Conservation (phyloP, 805 yeast genomes). For the Teunomyces gatunensis region DNA sequence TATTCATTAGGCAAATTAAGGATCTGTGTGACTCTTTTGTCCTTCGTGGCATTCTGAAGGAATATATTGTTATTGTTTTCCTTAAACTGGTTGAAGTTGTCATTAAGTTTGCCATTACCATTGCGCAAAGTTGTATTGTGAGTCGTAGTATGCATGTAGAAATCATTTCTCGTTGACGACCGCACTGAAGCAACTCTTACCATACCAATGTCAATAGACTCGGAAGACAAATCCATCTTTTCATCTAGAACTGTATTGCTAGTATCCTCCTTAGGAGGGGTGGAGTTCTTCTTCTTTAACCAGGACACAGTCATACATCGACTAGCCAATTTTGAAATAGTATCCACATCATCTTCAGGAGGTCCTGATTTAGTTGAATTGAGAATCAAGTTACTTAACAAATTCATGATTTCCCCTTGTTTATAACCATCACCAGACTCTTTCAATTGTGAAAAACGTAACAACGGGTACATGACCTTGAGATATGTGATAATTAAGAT, state of each 20-base stretch:
- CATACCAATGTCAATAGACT: constrained; percentile 23
- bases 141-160: constrained; percentile 30
- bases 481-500: constrained; percentile 47
- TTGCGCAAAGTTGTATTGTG: constrained; percentile 19
- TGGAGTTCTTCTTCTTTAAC: constrained; percentile 13
- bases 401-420: constrained; percentile 47
- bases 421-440: constrained; percentile 55
- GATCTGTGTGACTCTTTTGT: constrained; percentile 13
- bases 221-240: constrained; percentile 12
- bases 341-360: constrained; percentile 13
- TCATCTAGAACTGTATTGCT: neutral
- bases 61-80: constrained; percentile 33
- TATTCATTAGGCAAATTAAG: constrained; percentile 35
- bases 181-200: constrained; percentile 36
- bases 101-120: neutral
- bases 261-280: neutral
- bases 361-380: constrained; percentile 10
- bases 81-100: constrained; percentile 5
- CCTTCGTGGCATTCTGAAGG: constrained; percentile 7
- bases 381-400: constrained; percentile 48
- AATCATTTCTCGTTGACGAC: constrained; percentile 33
- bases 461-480: constrained; percentile 69
- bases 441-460: constrained; percentile 60
- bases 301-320: constrained; percentile 35
- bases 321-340: constrained; percentile 30